Evolutionary conservation across 139 green algal species (phyloP).

Genomic region (Coelastrella sp.): DNA sequence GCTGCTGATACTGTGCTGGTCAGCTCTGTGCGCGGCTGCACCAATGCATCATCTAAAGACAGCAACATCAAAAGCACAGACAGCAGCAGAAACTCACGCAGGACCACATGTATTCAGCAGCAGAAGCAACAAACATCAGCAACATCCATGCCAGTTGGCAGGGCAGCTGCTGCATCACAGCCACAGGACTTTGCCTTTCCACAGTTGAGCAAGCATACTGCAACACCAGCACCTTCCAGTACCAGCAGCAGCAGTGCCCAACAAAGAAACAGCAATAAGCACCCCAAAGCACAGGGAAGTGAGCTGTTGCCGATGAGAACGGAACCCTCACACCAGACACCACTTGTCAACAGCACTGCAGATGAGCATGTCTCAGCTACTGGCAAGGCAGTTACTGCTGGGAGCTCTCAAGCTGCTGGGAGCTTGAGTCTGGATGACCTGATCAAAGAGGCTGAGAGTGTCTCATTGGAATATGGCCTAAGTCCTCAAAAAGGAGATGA

Average conservation of each 20-base stretch:
- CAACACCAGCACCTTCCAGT: not conserved
- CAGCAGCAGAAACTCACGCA: not conserved
- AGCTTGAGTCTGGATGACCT: slow-evolving; percentile 30
- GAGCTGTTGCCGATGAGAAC: too few relatives aligned
- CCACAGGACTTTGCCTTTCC: not conserved
- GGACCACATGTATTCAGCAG: too few relatives aligned
- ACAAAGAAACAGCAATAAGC: not conserved
- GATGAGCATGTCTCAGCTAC: too few relatives aligned
- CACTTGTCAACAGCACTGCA: too few relatives aligned
- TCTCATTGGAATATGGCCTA: slow-evolving; percentile 34
- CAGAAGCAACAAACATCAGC: too few relatives aligned
- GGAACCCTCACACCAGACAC: too few relatives aligned
- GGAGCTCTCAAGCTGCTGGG: not conserved
- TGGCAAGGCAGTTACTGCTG: too few relatives aligned
- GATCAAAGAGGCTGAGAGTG: slow-evolving; percentile 15
- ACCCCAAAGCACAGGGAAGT: too few relatives aligned
- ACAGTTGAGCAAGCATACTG: not conserved
- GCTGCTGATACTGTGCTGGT: not conserved
- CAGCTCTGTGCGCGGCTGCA: too few relatives aligned
- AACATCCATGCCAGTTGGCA: too few relatives aligned
- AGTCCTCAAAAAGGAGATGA: not conserved
- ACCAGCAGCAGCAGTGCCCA: not conserved
- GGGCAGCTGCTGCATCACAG: not conserved
- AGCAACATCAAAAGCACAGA: not conserved
- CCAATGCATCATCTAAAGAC: too few relatives aligned